Evolutionary conservation across 202 grass and related monocot genomes (phyloP).

Genomic region (Elaeis oleifera): DNA sequence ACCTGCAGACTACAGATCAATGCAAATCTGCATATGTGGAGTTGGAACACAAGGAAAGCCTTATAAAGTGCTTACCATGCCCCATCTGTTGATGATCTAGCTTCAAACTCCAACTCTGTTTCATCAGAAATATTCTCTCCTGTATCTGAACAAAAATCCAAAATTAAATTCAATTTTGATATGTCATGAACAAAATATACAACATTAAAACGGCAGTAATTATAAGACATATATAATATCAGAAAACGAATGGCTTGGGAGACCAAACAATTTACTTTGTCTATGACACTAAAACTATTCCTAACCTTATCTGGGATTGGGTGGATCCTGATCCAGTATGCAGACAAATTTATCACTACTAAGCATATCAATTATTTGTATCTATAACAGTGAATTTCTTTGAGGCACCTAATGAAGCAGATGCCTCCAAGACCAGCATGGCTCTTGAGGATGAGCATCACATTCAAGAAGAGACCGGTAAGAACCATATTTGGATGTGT

Average conservation of each 20-base stretch:
- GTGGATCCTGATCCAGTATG: not conserved
- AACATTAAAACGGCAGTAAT: too few relatives aligned
- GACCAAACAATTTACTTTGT: too few relatives aligned
- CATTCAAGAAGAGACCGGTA: not conserved
- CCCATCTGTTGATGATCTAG: slow-evolving; percentile 13
- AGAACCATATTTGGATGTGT: not conserved
- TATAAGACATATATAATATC: too few relatives aligned
- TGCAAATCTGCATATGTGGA: not conserved
- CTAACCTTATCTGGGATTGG: too few relatives aligned
- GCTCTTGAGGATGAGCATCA: not conserved
- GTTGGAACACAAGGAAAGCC: slow-evolving; percentile 1
- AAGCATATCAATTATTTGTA: not conserved
- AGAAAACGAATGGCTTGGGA: too few relatives aligned
- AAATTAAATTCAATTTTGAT: slow-evolving; percentile 3
- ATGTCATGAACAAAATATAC: too few relatives aligned
- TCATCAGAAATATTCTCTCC: slow-evolving; percentile 41
- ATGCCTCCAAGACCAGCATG: not conserved
- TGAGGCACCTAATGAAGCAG: not conserved
- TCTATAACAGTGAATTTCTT: not conserved
- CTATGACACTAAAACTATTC: too few relatives aligned
- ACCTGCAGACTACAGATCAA: not conserved
- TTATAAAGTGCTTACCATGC: slow-evolving; percentile 7
- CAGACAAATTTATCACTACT: not conserved
- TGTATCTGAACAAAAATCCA: slow-evolving; percentile 33
- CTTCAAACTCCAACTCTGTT: slow-evolving; percentile 28